These are phyloP conservation scores for Lotus japonicus DNA, from an alignment of 306 rosid genomes.

Conservation along the genomic window DNA sequence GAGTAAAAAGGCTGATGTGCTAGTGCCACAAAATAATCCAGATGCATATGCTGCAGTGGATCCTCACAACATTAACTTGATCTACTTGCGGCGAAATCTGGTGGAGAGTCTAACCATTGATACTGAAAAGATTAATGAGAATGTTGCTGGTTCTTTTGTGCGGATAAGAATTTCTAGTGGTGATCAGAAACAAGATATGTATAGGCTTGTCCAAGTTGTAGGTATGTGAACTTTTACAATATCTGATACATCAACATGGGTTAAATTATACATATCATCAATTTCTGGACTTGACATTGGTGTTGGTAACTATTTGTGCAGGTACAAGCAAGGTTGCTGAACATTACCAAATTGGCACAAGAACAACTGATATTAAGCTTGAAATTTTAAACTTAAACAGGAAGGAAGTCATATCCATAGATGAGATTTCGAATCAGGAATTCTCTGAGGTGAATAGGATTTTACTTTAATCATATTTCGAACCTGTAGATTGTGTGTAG, in stretches of 20 bases:
- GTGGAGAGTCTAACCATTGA: constrained; percentile 59
- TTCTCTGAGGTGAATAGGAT: constrained; percentile 68
- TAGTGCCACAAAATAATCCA: constrained; percentile 31
- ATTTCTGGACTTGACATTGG: constrained; percentile 9
- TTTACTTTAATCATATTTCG: background rate
- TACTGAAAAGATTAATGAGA: constrained; percentile 53
- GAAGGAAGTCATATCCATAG: constrained; percentile 67
- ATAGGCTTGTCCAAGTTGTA: constrained; percentile 92
- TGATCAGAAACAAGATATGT: constrained; percentile 75
- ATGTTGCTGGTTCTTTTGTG: constrained; percentile 84
- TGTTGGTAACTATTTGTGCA: constrained; percentile 36
- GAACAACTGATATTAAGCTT: constrained; percentile 60
- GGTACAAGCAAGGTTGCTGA: constrained; percentile 73
- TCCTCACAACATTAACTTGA: constrained; percentile 72
- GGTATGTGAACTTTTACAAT: constrained; percentile 41
- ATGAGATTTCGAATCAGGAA: constrained; percentile 75
- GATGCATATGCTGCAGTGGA: constrained; percentile 76
- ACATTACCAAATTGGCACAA: constrained; percentile 62
- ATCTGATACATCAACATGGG: background rate
- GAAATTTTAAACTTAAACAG: constrained; percentile 81
- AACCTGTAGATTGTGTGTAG: background rate
- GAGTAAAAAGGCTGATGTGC: constrained; percentile 38
- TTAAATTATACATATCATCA: background rate
- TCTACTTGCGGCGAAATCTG: constrained; percentile 68
- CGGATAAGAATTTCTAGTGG: constrained; percentile 62